Percentiles rank a stretch among this genome's conserved stretches.
Conservation (phyloP, 768 basidiomycete genomes). For the Daedalea quercina region DNA sequence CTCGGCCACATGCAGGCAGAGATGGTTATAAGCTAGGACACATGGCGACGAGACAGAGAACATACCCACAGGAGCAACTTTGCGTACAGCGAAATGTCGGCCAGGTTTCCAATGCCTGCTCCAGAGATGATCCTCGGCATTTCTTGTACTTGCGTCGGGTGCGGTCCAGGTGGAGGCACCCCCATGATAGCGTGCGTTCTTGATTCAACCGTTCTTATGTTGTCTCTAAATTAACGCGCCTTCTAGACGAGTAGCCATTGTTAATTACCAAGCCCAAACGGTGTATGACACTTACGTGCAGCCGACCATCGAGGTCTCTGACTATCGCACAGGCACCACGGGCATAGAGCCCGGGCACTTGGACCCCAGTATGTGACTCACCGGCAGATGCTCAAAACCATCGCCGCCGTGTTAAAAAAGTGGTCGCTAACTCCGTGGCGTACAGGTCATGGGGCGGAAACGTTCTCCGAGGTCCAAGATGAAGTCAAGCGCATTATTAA, state of each 20-base stretch:
- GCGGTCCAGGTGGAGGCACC: slow-evolving; percentile 75
- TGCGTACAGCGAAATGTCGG: slow-evolving; percentile 8
- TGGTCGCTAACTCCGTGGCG: neutral
- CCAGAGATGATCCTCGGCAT: slow-evolving; percentile 48
- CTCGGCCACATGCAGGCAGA: too few species aligned
- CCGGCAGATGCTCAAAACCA: too few species aligned
- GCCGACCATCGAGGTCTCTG: slow-evolving; percentile 63
- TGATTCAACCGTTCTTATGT: neutral
- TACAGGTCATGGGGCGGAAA: slow-evolving; percentile 38
- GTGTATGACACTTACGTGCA: slow-evolving; percentile 60
- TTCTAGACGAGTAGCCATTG: slow-evolving; percentile 36
- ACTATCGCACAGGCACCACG: slow-evolving; percentile 66
- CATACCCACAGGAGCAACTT: neutral
- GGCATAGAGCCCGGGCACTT: slow-evolving; percentile 41
- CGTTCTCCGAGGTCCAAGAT: slow-evolving; percentile 61
- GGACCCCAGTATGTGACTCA: slow-evolving; percentile 25
- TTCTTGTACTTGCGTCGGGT: slow-evolving; percentile 56
- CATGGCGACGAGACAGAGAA: neutral
- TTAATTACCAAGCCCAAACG: slow-evolving; percentile 39
- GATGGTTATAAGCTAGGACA: neutral
- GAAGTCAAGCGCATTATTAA: slow-evolving; percentile 58
- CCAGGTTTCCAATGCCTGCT: slow-evolving; percentile 20
- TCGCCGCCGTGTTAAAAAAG: too few species aligned
- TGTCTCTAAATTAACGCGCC: neutral
- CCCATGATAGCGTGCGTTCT: slow-evolving; percentile 71